These are phyloP conservation scores for Leccinum laetum DNA, from an alignment of 1,284 basidiomycete genomes.

Conservation along the genomic window DNA sequence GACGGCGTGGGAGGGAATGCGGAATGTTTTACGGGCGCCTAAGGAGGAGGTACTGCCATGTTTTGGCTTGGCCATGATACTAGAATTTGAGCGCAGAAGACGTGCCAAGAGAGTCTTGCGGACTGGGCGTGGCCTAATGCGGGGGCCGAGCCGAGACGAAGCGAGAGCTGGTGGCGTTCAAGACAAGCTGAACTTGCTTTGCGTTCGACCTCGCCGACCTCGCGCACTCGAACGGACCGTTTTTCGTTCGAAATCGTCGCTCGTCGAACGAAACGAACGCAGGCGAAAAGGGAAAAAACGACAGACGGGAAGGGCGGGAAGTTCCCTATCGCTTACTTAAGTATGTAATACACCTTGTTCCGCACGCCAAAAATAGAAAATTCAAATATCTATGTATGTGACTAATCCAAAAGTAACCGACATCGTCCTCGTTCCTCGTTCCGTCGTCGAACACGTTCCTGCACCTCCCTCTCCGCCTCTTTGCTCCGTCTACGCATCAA, in stretches of 20 bases:
- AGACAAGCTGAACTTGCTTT: not conserved
- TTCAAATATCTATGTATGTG: not conserved
- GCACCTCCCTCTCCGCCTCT: conserved; percentile 42
- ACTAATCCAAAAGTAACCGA: conserved; percentile 30
- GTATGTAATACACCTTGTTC: conserved; percentile 19
- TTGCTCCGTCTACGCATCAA: conserved; percentile 39
- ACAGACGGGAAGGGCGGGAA: not conserved
- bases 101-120: conserved; percentile 39
- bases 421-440: conserved; percentile 55
- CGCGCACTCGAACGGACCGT: not conserved
- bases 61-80: conserved; percentile 37
- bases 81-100: conserved; percentile 24
- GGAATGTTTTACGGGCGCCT: not conserved
- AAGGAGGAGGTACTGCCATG: conserved; percentile 18
- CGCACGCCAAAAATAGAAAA: conserved; percentile 17
- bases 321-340: conserved; percentile 30
- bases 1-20: conserved; percentile 45
- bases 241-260: not conserved
- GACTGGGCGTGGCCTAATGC: conserved; percentile 32
- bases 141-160: conserved; percentile 20
- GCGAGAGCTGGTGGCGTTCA: not conserved
- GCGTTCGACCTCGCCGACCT: not conserved
- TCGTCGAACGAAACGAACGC: conserved; percentile 9
- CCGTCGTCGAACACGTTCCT: conserved; percentile 43
- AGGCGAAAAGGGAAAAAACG: not conserved